phyloP scores from a whole-genome alignment of 192 early-diverging fungal species.

The Anaeromyces robustus region DNA sequence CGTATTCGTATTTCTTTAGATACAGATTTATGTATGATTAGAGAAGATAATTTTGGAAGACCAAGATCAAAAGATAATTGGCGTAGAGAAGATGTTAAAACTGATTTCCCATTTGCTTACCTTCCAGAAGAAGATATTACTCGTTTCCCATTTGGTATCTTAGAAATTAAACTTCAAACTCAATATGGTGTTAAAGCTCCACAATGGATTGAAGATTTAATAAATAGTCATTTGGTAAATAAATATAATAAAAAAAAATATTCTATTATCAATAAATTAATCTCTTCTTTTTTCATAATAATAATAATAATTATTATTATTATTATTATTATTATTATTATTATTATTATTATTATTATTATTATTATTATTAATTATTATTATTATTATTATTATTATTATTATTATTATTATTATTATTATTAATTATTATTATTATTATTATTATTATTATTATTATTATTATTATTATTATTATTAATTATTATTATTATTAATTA shows the following conservation, averaged over 20 bases:
- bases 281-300: background rate
- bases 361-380: too few relatives aligned
- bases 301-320: background rate
- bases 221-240: constrained; percentile 63
- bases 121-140: constrained; percentile 62
- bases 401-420: too few relatives aligned
- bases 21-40: constrained; percentile 87
- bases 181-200: constrained; percentile 80
- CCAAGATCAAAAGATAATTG: constrained; percentile 54
- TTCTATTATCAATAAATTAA: background rate
- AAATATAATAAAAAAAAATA: background rate
- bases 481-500: too few relatives aligned
- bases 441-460: too few relatives aligned
- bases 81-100: constrained; percentile 76
- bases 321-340: too few relatives aligned
- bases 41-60: constrained; percentile 72
- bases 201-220: constrained; percentile 82
- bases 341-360: too few relatives aligned
- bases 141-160: constrained; percentile 85
- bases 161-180: constrained; percentile 96
- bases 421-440: too few relatives aligned
- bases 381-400: too few relatives aligned
- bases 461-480: too few relatives aligned
- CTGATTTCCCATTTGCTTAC: constrained; percentile 63
- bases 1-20: constrained; percentile 86